phyloP scores from a whole-genome alignment of 2,329 filamentous ascomycete species.

The Amesomyces nigricolor region DNA sequence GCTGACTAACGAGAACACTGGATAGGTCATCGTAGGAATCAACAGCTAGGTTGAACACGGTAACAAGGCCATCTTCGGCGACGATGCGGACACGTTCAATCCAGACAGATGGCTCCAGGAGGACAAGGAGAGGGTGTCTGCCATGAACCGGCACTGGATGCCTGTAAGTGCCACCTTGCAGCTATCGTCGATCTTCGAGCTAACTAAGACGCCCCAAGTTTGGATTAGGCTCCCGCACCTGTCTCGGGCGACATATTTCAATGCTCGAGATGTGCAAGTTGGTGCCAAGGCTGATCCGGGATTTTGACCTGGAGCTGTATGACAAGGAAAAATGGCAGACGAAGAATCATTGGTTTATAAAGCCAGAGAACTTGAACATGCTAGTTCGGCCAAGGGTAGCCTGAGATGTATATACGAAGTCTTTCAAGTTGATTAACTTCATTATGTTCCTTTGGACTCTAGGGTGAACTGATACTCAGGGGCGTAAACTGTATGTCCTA shows the following conservation, averaged over 20 bases:
- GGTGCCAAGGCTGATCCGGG: background rate
- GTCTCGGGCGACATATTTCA: background rate
- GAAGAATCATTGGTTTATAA: background rate
- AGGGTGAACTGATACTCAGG: no score
- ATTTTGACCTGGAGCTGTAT: background rate
- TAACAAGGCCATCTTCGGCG: background rate
- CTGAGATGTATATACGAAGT: no score
- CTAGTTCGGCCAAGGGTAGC: background rate
- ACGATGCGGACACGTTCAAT: background rate
- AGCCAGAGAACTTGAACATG: background rate
- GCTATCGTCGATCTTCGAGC: background rate
- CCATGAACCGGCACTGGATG: constrained; percentile 5
- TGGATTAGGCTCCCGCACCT: constrained; percentile 3
- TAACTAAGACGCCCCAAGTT: background rate
- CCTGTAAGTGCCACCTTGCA: background rate
- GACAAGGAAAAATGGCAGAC: background rate
- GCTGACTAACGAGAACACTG: background rate
- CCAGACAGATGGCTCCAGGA: background rate
- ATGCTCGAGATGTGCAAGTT: constrained; percentile 6
- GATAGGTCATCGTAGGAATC: background rate
- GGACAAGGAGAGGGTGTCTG: background rate
- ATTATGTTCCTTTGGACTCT: no score
- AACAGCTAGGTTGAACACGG: constrained; percentile 1
- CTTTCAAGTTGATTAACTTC: no score
- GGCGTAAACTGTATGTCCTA: no score